These are phyloP conservation scores for Picea sitchensis DNA, from an alignment of 75 land plant species.

Conservation along the genomic window DNA sequence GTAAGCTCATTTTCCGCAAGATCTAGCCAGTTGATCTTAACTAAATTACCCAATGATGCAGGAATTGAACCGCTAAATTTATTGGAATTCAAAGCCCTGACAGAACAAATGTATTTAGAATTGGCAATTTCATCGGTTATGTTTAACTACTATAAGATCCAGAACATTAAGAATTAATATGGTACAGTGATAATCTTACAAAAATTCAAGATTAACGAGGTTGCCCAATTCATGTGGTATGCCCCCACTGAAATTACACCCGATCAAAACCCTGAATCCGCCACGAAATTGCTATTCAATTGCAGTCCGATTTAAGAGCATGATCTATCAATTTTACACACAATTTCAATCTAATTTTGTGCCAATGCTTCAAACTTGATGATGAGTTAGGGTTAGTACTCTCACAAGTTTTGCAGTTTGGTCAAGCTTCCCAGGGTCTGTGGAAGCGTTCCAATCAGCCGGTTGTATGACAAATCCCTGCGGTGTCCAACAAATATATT, in stretches of 20 bases:
- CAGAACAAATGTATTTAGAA: not conserved
- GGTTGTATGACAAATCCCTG: conserved; percentile 62
- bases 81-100: conserved; percentile 68
- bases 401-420: conserved; percentile 53
- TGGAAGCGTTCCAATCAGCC: conserved; percentile 47
- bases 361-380: not conserved
- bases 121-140: no score
- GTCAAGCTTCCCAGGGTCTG: conserved; percentile 32
- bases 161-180: not conserved
- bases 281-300: not conserved
- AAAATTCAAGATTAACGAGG: conserved; percentile 34
- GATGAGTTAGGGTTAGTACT: not conserved
- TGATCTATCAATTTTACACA: not conserved
- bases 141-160: not conserved
- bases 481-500: not conserved
- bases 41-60: conserved; percentile 55
- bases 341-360: not conserved
- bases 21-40: conserved; percentile 68
- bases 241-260: conserved; percentile 47
- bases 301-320: not conserved
- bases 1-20: conserved; percentile 57
- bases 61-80: conserved; percentile 64
- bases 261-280: conserved; percentile 39
- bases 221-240: conserved; percentile 59
- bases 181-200: conserved; percentile 44